A percentile compares a stretch with the other conserved stretches of the same genome.
Evolutionary conservation across 2,329 filamentous ascomycete genomes (phyloP).

Genomic region (Neurospora sp.): DNA sequence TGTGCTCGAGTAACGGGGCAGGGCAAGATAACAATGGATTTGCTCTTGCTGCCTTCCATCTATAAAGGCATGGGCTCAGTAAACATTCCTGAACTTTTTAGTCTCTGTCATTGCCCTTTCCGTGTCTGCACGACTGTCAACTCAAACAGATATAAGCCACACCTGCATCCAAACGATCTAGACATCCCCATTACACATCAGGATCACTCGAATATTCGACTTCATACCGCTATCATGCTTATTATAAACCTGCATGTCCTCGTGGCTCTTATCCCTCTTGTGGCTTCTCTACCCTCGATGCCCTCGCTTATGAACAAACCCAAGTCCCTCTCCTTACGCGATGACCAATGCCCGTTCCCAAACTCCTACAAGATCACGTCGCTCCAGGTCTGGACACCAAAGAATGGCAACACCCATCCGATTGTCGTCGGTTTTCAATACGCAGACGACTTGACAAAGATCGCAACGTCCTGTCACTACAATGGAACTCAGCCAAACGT

Average conservation of each 20-base stretch:
- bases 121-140: background rate
- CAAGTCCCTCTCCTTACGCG: constrained; percentile 6
- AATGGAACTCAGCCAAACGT: constrained; percentile 32
- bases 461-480: constrained; percentile 33
- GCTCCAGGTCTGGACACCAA: constrained; percentile 24
- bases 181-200: background rate
- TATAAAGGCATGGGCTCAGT: background rate
- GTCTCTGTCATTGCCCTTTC: background rate
- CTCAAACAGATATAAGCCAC: background rate
- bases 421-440: constrained; percentile 30
- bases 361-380: constrained; percentile 28
- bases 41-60: background rate
- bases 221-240: constrained; percentile 2
- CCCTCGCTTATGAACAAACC: constrained; percentile 10
- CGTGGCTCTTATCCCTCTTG: constrained; percentile 7
- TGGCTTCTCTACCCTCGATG: constrained; percentile 12
- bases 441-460: constrained; percentile 28
- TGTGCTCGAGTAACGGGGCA: background rate
- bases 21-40: background rate
- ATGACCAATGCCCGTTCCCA: constrained; percentile 27
- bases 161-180: background rate
- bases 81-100: background rate
- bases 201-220: background rate
- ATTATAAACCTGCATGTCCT: constrained; percentile 5
- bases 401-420: constrained; percentile 23